Conservation (phyloP, 108 stramenopile species). For the Pseudonitzschia delicatissima region DNA sequence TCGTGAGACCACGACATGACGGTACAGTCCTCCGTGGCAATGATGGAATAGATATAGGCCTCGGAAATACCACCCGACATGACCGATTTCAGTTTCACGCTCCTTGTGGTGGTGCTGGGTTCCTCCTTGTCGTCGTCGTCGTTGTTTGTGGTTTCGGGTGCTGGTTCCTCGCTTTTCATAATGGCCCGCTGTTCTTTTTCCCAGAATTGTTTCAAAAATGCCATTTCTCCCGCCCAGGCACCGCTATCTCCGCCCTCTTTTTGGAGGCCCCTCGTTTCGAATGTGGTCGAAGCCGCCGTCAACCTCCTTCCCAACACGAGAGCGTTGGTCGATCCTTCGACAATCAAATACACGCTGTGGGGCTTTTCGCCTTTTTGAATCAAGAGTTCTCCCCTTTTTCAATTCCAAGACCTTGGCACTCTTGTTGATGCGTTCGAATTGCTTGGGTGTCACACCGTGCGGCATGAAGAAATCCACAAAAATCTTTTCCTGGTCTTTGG, state of each 20-base stretch:
- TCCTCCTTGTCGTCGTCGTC: constrained; percentile 1
- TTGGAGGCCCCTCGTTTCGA: constrained; percentile 29
- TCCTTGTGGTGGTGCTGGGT: neutral
- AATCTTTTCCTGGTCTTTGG: constrained; percentile 47
- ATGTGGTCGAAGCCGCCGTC: constrained; percentile 51
- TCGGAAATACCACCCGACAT: neutral
- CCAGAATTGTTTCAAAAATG: constrained; percentile 65
- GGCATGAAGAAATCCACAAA: constrained; percentile 73
- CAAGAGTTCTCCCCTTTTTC: constrained; percentile 40
- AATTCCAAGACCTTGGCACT: constrained; percentile 35
- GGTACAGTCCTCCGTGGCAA: constrained; percentile 59
- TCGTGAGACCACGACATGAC: constrained; percentile 69
- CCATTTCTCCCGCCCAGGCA: constrained; percentile 86
- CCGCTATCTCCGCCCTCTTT: constrained; percentile 73
- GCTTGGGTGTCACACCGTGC: constrained; percentile 81
- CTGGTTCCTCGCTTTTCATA: constrained; percentile 6
- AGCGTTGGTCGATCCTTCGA: constrained; percentile 62
- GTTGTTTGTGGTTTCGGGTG: neutral
- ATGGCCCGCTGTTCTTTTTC: constrained; percentile 32
- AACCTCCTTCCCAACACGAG: constrained; percentile 53
- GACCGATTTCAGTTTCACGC: neutral
- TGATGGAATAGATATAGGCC: constrained; percentile 53
- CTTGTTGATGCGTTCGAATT: constrained; percentile 58
- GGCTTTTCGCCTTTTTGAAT: constrained; percentile 52
- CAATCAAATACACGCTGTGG: constrained; percentile 56